A percentile compares a stretch with the other conserved stretches of the same genome.
phyloP scores from a whole-genome alignment of 805 yeast species.

The Candida methanosorbosa region DNA sequence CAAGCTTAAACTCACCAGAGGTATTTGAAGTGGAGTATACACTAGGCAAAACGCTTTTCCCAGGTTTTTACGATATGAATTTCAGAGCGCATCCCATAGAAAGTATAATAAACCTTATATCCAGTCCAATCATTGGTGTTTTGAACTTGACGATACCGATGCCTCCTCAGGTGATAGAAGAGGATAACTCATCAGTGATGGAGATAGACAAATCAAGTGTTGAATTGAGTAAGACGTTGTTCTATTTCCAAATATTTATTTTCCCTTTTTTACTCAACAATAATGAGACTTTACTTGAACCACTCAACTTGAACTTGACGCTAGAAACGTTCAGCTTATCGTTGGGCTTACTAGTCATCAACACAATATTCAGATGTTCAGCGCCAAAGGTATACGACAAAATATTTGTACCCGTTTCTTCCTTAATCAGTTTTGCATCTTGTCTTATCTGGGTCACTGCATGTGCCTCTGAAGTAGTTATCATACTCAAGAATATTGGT shows the following conservation, averaged over 20 bases:
- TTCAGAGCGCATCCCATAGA: constrained; percentile 11
- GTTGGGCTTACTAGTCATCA: background rate
- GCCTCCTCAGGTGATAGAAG: constrained; percentile 9
- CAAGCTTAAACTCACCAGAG: background rate
- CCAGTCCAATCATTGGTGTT: constrained; percentile 16
- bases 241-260: constrained; percentile 20
- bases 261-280: constrained; percentile 6
- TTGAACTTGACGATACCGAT: constrained; percentile 20
- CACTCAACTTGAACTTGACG: too few relatives aligned
- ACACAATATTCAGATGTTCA: background rate
- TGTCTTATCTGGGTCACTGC: constrained; percentile 21
- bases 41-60: background rate
- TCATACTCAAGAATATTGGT: constrained; percentile 34
- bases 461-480: constrained; percentile 21
- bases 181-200: too few relatives aligned
- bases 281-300: background rate
- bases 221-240: constrained; percentile 12
- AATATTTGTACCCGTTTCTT: background rate
- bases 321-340: background rate
- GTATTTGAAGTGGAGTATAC: background rate
- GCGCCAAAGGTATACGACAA: background rate
- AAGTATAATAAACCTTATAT: constrained; percentile 12
- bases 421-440: constrained; percentile 20
- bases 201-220: constrained; percentile 1
- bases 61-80: constrained; percentile 2